Evolutionary conservation across 371 early-diverging fungal genomes (phyloP), one percentile per base, ranked within the genome.

Genomic region (Mucor mucedo): DNA sequence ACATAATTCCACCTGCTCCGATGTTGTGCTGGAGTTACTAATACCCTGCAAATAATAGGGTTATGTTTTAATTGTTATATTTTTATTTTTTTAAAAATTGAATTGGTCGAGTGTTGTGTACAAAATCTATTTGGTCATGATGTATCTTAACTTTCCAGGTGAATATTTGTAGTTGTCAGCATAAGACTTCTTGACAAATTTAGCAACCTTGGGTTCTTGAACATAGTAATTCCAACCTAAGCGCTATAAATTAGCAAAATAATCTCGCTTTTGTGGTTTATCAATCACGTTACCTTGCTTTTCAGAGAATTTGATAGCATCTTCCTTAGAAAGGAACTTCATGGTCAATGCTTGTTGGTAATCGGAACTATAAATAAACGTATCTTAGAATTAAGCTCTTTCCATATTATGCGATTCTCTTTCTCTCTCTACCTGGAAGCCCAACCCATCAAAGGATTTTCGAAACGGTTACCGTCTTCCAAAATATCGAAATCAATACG

Each of bases 371-470:
- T 11, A 21, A 3, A 28, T 32, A 8, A 44, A 39, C 2, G 16
- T 11, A 32, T 44, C 32, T 27, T 32, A 53, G 28, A 48, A 9
- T 14, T 13, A 28, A 5, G 42, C 55, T 33, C 5, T 11, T n/a
- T 29, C 50, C 39, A 35, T 10, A 13, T 32, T 40, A 28, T 58
- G 14, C 29, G n/a, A 21, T 29, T 40, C 0, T 21, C 2, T 35
- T 35, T 48, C 21, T 71, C 16, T 38, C 35, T 35, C 35, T 79
- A 93, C 92, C 93, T 93, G 65, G 90, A 89, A 53, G 93, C 86
- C 98, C 97, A 98, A 38, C 96, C 97, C 85, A 97, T 96, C 58
- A 96, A 70, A 57, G 90, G 91, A 77, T 98, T 98, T 68, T 92
- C 91, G 93, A 96, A 97, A 52, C 93, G 88, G 68, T 89, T 90